Percentiles rank a stretch among this genome's conserved stretches.
phyloP scores from a whole-genome alignment of 2,329 filamentous ascomycete species.

The Verticillium nubilum region DNA sequence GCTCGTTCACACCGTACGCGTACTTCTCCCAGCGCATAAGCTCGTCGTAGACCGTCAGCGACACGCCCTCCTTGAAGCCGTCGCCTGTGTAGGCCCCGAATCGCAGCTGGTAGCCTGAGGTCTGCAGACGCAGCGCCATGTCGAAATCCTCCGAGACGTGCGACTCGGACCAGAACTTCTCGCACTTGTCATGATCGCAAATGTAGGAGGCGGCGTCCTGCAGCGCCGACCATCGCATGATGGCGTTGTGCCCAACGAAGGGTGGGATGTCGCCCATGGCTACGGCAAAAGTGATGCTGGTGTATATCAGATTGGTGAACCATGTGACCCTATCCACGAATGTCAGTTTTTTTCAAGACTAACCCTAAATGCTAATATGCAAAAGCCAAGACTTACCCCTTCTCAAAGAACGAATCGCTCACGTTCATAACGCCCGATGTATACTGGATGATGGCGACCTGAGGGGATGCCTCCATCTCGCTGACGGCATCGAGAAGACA shows the following conservation, averaged over 20 bases:
- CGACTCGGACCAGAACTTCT: constrained; percentile 68
- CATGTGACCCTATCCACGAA: constrained; percentile 53
- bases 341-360: neutral
- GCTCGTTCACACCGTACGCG: constrained; percentile 64
- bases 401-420: constrained; percentile 65
- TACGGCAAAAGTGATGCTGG: constrained; percentile 64
- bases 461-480: constrained; percentile 68
- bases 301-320: constrained; percentile 74
- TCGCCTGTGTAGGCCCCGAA: constrained; percentile 62
- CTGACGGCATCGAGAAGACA: constrained; percentile 62
- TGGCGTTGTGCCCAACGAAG: constrained; percentile 73
- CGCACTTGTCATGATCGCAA: constrained; percentile 49
- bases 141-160: constrained; percentile 77
- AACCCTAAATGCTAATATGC: neutral
- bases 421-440: constrained; percentile 73
- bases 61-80: constrained; percentile 69
- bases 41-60: constrained; percentile 67
- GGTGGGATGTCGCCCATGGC: constrained; percentile 66
- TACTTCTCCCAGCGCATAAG: constrained; percentile 69
- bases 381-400: constrained; percentile 21
- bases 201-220: constrained; percentile 24
- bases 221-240: constrained; percentile 56
- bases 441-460: constrained; percentile 69
- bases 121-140: constrained; percentile 68
- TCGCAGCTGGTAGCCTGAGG: constrained; percentile 61